Base-by-base conservation (phyloP, 768 basidiomycete genomes). In the Asterophora lycoperdoides region DNA sequence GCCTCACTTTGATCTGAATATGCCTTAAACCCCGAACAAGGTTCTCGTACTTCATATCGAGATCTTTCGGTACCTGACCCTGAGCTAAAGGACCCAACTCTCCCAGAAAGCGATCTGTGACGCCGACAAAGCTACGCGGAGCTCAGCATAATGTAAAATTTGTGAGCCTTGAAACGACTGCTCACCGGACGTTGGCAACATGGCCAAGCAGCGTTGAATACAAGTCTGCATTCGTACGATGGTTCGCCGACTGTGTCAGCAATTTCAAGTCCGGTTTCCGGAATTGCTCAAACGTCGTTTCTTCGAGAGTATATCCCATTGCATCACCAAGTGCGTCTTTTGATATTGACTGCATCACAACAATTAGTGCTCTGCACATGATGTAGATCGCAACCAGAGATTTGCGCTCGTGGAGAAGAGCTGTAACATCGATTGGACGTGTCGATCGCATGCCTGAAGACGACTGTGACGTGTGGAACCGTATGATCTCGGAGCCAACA, bases 41-140 rank as follows among this genome's bases (percentile, higher is more conserved):
- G 64, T 87, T 86, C 65, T 96, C 94, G 50, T 85, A 90, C 59
- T 80, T 87, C 53, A 79, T 78, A 56, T 94, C 92, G 34, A 75
- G 68, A 54, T 94, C 93, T 60, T 89, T 92, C 0, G 82, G 74
- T 4, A 91, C 80, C 48, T 88, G 85, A 1, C 82, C 84, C n/a
- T 77, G 74, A 13, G 83, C 78, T 7, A 92, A 75, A 23, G 89
- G 89, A 5, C 72, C 73, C 29, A 97, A 72, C 58, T 94, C 93
- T 1, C 77, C 75, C 43, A 93, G 67, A 64, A 94, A 97, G 0
- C 91, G 81, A 67, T 96, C 93, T 3, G 90, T 92, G n/a, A 97
- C 89, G 50, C 85, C 93, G 56, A 87, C 74, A 57, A 97, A 97
- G 44, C 93, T 91, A 48, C 6, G 14, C 34, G 39, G 18, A 30